Evolutionary conservation across 345 rosid genomes (phyloP).

Genomic region (Aquilaria sinensis): DNA sequence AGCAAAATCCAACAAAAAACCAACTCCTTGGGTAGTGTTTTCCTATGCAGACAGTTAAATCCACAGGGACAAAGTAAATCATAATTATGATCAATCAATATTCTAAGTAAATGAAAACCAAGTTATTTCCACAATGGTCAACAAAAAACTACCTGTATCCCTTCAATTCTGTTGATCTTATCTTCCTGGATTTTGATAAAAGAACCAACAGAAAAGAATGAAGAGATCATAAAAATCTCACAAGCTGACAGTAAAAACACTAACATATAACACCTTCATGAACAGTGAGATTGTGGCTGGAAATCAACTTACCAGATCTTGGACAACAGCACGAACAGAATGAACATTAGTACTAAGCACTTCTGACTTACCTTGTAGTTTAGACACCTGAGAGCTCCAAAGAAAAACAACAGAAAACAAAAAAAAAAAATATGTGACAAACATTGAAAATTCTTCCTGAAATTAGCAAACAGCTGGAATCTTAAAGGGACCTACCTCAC

Average conservation of each 20-base stretch:
- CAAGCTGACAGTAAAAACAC: not conserved
- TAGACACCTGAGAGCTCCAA: constrained; percentile 33
- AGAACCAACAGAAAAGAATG: not conserved
- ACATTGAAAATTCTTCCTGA: constrained; percentile 13
- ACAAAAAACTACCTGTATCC: constrained; percentile 49
- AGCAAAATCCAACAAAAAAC: constrained; percentile 33
- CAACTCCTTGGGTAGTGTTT: constrained; percentile 35
- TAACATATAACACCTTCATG: constrained; percentile 1
- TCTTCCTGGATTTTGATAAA: constrained; percentile 32
- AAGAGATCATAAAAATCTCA: not conserved
- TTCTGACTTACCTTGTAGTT: constrained; percentile 42
- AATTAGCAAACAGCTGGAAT: constrained; percentile 3
- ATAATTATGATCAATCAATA: constrained; percentile 13
- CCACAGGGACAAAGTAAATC: not conserved
- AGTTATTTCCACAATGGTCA: not conserved
- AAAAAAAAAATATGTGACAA: constrained; percentile 1
- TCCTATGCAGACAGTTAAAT: constrained; percentile 19
- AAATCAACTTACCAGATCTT: constrained; percentile 54
- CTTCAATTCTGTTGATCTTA: constrained; percentile 55
- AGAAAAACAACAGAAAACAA: not conserved
- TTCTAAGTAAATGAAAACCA: constrained; percentile 4
- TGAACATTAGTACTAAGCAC: constrained; percentile 31
- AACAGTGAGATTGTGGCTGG: not conserved
- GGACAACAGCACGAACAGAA: constrained; percentile 56
- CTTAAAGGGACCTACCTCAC: constrained; percentile 40